Evolutionary conservation across 331 rosid genomes (phyloP), one percentile per base, ranked within the genome.

Genomic region (Arachis monticola): DNA sequence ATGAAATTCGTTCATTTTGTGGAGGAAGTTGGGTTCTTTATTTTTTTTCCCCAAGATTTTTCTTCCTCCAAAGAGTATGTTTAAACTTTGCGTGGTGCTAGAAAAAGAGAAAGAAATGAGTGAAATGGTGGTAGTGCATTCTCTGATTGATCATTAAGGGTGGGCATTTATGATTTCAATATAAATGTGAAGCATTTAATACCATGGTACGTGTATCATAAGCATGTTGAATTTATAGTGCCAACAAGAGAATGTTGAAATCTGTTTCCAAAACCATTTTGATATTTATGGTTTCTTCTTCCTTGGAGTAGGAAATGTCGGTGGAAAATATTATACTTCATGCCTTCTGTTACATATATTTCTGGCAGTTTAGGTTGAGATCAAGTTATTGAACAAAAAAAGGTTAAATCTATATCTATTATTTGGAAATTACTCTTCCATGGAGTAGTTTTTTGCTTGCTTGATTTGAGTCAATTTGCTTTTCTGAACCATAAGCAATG

Each of bases 91-190:
- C 40, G 40, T 35, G 40, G 40, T 35, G 40, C 5, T 38, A 5
- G 41, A 38, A 38, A 38, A 38, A 38, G 41, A 38, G 41, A 38
- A 38, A 38, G 41, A 38, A 38, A 38, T 38, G 6, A 38, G 41
- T 38, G 41, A 38, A 38, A 38, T 38, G 41, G 41, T 38, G 41
- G 41, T 38, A 5, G 41, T 38, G 3, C 64, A 5, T 60, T 45
- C 45, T 51, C 13, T 73, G 51, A 56, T 65, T 75, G 69, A 38
- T 73, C 50, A 64, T n/a, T 12, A 52, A 7, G 4, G 4, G 51
- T 13, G 11, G 69, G 40, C 67, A 69, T 51, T 58, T 65, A 72
- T 72, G 50, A 72, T 72, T 74, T 38, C 73, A 60, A 10, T 51
- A 13, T 72, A 51, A 38, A 69, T 63, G 42, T 10, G 11, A 42